A percentile compares a stretch with the other conserved stretches of the same genome.
phyloP scores from a whole-genome alignment of 805 yeast genomes.

The Hyphopichia homilentoma region DNA sequence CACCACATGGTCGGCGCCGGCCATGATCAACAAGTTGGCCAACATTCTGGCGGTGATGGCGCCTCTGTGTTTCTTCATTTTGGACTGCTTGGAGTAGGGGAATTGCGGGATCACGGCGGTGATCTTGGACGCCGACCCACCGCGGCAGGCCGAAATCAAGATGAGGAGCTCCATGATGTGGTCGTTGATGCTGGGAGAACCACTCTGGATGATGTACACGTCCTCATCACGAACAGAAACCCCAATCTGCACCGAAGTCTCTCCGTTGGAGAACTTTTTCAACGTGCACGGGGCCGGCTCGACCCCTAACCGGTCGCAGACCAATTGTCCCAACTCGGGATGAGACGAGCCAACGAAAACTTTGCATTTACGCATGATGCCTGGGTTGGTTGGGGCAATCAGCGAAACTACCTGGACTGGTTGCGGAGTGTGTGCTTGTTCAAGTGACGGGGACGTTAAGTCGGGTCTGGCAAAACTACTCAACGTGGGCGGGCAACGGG shows the following conservation, averaged over 20 bases:
- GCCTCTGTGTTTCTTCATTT: slow-evolving; percentile 98
- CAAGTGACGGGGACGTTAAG: slow-evolving; percentile 1
- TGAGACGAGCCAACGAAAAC: slow-evolving; percentile 96
- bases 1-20: slow-evolving; percentile 98
- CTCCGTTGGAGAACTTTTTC: slow-evolving; percentile 94
- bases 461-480: too few relatives aligned
- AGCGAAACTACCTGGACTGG: not conserved
- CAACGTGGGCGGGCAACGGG: too few relatives aligned
- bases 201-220: slow-evolving; percentile 86
- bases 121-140: slow-evolving; percentile 97
- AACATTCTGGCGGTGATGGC: slow-evolving; percentile 98
- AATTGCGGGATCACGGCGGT: slow-evolving; percentile 97
- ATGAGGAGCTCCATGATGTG: slow-evolving; percentile 95
- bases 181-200: slow-evolving; percentile 84
- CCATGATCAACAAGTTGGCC: slow-evolving; percentile 92
- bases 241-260: slow-evolving; percentile 93
- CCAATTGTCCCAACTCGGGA: slow-evolving; percentile 87
- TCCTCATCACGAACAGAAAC: slow-evolving; percentile 96
- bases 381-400: too few relatives aligned
- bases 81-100: slow-evolving; percentile 94
- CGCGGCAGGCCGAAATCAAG: slow-evolving; percentile 90
- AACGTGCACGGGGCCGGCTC: slow-evolving; percentile 91
- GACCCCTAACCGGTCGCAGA: slow-evolving; percentile 87
- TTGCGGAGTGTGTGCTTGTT: not conserved
- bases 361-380: slow-evolving; percentile 97